A percentile compares a stretch with the other conserved stretches of the same genome.
These are phyloP conservation scores for Novymonas esmeraldas DNA, from an alignment of 208 protist genomes.

Conservation along the genomic window DNA sequence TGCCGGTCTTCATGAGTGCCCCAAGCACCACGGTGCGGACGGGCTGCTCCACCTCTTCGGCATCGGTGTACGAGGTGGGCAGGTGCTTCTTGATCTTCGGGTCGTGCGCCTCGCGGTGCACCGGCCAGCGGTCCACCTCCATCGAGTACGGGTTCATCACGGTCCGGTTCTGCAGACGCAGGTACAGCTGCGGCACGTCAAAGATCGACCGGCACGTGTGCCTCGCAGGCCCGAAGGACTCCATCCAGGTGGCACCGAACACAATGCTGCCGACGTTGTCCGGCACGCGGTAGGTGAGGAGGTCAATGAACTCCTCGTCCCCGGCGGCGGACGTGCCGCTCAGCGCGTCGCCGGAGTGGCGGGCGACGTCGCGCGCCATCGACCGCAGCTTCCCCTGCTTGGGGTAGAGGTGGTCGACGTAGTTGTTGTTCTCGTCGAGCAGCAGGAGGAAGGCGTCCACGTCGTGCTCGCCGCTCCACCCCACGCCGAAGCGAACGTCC, in stretches of 20 bases:
- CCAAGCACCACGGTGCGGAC: constrained; percentile 63
- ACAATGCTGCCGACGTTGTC: constrained; percentile 59
- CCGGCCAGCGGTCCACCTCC: constrained; percentile 79
- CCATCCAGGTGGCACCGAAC: constrained; percentile 62
- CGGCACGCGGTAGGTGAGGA: constrained; percentile 61
- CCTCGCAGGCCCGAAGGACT: constrained; percentile 42
- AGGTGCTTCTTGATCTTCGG: constrained; percentile 12
- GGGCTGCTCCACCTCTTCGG: constrained; percentile 25
- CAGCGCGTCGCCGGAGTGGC: constrained; percentile 73
- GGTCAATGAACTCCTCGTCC: constrained; percentile 82
- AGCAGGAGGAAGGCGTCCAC: constrained; percentile 82
- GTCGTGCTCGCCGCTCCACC: constrained; percentile 80
- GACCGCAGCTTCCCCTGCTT: constrained; percentile 60
- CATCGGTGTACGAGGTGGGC: constrained; percentile 25
- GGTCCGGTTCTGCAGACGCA: constrained; percentile 79
- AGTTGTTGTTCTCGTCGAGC: constrained; percentile 67
- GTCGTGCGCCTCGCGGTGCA: constrained; percentile 38
- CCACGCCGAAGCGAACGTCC: constrained; percentile 85
- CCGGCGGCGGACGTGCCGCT: constrained; percentile 46
- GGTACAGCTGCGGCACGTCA: constrained; percentile 72
- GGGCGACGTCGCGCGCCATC: constrained; percentile 37
- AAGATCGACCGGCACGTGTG: constrained; percentile 38
- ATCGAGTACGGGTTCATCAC: constrained; percentile 56
- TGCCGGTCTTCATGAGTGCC: constrained; percentile 50
- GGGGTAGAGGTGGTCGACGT: constrained; percentile 76